These are phyloP conservation scores for Cutaneotrichosporon mucoides DNA, from an alignment of 1,284 basidiomycete genomes.

Conservation along the genomic window DNA sequence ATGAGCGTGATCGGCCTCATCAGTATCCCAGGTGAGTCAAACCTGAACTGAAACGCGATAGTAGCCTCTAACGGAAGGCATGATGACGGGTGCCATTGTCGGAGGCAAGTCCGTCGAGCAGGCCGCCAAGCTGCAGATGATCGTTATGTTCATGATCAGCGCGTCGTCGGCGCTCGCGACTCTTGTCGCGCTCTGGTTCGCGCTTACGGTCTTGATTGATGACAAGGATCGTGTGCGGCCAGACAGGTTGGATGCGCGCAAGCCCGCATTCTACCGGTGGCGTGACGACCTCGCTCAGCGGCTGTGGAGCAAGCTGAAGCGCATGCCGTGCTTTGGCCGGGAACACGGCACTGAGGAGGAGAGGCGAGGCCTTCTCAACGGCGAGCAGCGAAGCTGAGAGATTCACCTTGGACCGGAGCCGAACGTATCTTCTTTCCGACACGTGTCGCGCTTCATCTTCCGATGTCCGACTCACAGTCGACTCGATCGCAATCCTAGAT, in stretches of 20 bases:
- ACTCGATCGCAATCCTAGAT: too few relatives aligned
- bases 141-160: slow-evolving; percentile 87
- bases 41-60: too few relatives aligned
- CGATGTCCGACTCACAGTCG: too few relatives aligned
- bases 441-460: too few relatives aligned
- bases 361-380: slow-evolving; percentile 12
- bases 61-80: slow-evolving; percentile 47
- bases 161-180: slow-evolving; percentile 66
- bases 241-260: slow-evolving; percentile 59
- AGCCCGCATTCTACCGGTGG: slow-evolving; percentile 55
- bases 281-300: slow-evolving; percentile 7
- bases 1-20: slow-evolving; percentile 83
- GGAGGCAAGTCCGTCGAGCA: slow-evolving; percentile 77
- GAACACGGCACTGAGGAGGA: slow-evolving; percentile 16
- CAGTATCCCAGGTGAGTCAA: slow-evolving; percentile 45
- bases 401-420: too few relatives aligned
- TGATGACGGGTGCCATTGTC: slow-evolving; percentile 86
- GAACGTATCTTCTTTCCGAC: too few relatives aligned
- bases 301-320: background rate
- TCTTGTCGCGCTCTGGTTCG: slow-evolving; percentile 60
- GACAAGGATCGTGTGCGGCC: slow-evolving; percentile 62
- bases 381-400: background rate
- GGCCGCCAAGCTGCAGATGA: slow-evolving; percentile 78
- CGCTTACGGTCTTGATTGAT: slow-evolving; percentile 64
- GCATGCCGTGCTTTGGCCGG: slow-evolving; percentile 7